Evolutionary conservation across 2,329 filamentous ascomycete genomes (phyloP).

Genomic region (Lecanicillium sp.): DNA sequence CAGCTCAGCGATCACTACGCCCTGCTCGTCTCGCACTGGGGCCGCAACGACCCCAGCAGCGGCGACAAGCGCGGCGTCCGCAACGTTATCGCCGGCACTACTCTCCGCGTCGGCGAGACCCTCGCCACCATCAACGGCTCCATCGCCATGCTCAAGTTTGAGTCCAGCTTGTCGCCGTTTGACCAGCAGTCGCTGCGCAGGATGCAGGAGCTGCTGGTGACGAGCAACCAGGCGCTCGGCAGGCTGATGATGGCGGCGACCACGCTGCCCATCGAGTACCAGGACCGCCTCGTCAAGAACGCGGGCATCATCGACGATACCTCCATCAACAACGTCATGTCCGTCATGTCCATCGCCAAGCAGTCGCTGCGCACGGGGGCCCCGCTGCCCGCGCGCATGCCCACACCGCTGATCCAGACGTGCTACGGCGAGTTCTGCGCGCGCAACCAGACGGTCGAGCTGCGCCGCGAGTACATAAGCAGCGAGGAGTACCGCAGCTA

Average conservation of each 20-base stretch:
- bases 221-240: constrained; percentile 29
- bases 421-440: constrained; percentile 23
- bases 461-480: constrained; percentile 29
- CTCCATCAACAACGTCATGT: constrained; percentile 45
- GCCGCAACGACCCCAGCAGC: constrained; percentile 19
- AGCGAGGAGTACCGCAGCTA: constrained; percentile 40
- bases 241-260: constrained; percentile 28
- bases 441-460: constrained; percentile 19
- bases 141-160: constrained; percentile 25
- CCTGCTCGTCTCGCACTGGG: constrained; percentile 40
- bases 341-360: constrained; percentile 40
- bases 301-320: constrained; percentile 37
- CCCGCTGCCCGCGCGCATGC: constrained; percentile 41
- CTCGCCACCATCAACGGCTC: constrained; percentile 22
- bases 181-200: constrained; percentile 25
- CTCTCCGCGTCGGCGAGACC: constrained; percentile 25
- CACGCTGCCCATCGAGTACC: constrained; percentile 34
- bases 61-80: constrained; percentile 19
- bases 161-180: constrained; percentile 27
- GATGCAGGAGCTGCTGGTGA: constrained; percentile 25
- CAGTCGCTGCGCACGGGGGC: constrained; percentile 41
- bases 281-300: constrained; percentile 30
- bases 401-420: constrained; percentile 38
- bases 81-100: constrained; percentile 17
- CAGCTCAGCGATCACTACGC: constrained; percentile 44